Percentiles rank a stretch among this genome's conserved stretches.
Conservation (phyloP, 495 filamentous ascomycete genomes). For the Physcia stellaris region DNA sequence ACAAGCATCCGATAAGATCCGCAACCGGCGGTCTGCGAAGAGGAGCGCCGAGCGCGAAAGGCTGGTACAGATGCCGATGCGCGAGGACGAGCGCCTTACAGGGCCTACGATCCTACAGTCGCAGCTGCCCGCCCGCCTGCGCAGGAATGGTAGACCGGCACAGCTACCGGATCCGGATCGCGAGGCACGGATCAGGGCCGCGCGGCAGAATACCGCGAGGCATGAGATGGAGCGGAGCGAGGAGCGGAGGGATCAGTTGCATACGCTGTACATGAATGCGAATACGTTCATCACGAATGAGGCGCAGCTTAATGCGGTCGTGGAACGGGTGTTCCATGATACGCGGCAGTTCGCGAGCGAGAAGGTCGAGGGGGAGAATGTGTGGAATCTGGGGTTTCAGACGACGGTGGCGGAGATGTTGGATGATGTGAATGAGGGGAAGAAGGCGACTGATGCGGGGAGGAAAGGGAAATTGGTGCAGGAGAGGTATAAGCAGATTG, state of each 20-base stretch:
- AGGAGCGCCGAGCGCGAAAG: slow-evolving; percentile 30
- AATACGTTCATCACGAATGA: slow-evolving; percentile 51
- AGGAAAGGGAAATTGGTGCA: slow-evolving; percentile 25
- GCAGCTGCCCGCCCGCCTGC: slow-evolving; percentile 17
- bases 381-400: slow-evolving; percentile 45
- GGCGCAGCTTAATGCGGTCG: slow-evolving; percentile 42
- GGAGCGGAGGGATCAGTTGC: slow-evolving; percentile 34
- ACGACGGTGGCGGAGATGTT: slow-evolving; percentile 36
- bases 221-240: slow-evolving; percentile 25
- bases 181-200: slow-evolving; percentile 29
- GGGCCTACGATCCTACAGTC: slow-evolving; percentile 32
- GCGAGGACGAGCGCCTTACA: slow-evolving; percentile 50
- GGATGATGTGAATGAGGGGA: slow-evolving; percentile 15
- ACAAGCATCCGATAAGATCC: slow-evolving; percentile 22
- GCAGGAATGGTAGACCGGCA: slow-evolving; percentile 17
- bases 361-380: slow-evolving; percentile 29
- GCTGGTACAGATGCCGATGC: slow-evolving; percentile 34
- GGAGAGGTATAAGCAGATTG: slow-evolving; percentile 48
- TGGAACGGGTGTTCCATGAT: slow-evolving; percentile 46
- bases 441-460: slow-evolving; percentile 19
- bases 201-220: slow-evolving; percentile 24
- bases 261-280: slow-evolving; percentile 52
- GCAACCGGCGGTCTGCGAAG: slow-evolving; percentile 22
- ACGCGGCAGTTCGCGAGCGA: slow-evolving; percentile 34
- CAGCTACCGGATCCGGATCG: slow-evolving; percentile 34